phyloP scores from a whole-genome alignment of 2,329 filamentous ascomycete genomes.

The Tolypocladium amazonense region DNA sequence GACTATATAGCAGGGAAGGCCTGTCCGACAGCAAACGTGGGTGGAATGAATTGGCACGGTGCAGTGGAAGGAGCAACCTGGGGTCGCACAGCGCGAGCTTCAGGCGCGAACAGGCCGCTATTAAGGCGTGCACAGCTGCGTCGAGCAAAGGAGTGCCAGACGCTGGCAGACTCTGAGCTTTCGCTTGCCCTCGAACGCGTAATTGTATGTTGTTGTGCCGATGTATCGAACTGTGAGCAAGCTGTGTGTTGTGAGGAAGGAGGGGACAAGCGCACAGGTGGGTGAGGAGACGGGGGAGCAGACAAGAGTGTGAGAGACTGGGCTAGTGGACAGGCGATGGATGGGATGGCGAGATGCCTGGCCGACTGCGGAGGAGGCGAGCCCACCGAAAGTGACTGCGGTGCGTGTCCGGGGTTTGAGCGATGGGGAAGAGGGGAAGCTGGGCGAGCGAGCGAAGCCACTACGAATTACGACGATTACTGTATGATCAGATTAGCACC shows the following conservation, averaged over 20 bases:
- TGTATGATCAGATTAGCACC: background rate
- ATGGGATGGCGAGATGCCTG: background rate
- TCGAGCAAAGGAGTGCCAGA: background rate
- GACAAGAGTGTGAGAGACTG: background rate
- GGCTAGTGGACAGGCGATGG: background rate
- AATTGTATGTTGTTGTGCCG: background rate
- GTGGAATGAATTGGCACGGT: background rate
- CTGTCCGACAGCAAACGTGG: background rate
- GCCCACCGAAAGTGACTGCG: background rate
- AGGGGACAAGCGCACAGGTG: background rate
- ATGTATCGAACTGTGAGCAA: background rate
- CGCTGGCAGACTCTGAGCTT: background rate
- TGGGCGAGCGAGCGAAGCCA: background rate
- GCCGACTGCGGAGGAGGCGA: background rate
- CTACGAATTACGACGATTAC: background rate
- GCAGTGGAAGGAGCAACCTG: background rate
- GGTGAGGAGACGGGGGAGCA: background rate
- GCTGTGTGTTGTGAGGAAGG: background rate
- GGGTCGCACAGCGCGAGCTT: background rate
- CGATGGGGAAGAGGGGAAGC: background rate
- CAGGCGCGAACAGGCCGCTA: background rate
- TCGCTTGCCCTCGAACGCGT: background rate
- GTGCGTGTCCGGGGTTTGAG: background rate
- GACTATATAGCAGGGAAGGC: slow-evolving; percentile 9
- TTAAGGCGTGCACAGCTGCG: background rate